Evolutionary conservation across 2,329 filamentous ascomycete species (phyloP).

Genomic region (Metarhizium album): DNA sequence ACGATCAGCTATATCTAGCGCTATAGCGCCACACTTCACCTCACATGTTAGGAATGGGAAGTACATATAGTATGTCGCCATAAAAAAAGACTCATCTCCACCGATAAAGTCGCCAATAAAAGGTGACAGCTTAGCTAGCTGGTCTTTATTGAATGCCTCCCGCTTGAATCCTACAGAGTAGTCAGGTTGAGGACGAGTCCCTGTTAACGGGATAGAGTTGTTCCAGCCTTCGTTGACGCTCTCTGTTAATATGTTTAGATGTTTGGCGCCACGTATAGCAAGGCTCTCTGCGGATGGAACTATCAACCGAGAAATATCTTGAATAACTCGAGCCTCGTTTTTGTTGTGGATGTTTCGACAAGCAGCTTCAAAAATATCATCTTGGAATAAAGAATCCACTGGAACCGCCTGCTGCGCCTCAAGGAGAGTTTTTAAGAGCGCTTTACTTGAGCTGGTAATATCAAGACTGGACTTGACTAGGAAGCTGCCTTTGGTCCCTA

Average conservation of each 20-base stretch:
- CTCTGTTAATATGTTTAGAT: conserved; percentile 25
- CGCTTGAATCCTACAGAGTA: conserved; percentile 31
- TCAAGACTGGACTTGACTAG: conserved; percentile 24
- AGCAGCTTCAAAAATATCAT: conserved; percentile 25
- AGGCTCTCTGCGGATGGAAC: conserved; percentile 29
- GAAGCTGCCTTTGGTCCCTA: conserved; percentile 28
- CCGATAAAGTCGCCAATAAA: conserved; percentile 23
- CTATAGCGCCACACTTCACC: conserved; percentile 30
- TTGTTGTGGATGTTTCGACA: conserved; percentile 20
- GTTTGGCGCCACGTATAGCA: conserved; percentile 13
- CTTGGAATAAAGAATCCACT: conserved; percentile 23
- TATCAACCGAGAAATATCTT: conserved; percentile 25
- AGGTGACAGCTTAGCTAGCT: conserved; percentile 29
- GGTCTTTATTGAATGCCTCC: conserved; percentile 30
- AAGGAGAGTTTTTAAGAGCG: conserved; percentile 18
- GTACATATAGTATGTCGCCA: conserved; percentile 34
- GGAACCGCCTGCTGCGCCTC: conserved; percentile 19
- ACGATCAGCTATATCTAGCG: conserved; percentile 26
- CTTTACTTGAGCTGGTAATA: conserved; percentile 21
- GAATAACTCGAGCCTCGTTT: conserved; percentile 26
- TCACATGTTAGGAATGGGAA: conserved; percentile 40
- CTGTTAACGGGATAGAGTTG: conserved; percentile 25
- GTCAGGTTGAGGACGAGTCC: conserved; percentile 30
- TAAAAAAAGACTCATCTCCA: conserved; percentile 29
- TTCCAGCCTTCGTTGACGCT: conserved; percentile 32